Percentiles rank a stretch among this genome's conserved stretches.
These are phyloP conservation scores for Alternaria conjuncta DNA, from an alignment of 2,329 filamentous ascomycete species.

Conservation along the genomic window DNA sequence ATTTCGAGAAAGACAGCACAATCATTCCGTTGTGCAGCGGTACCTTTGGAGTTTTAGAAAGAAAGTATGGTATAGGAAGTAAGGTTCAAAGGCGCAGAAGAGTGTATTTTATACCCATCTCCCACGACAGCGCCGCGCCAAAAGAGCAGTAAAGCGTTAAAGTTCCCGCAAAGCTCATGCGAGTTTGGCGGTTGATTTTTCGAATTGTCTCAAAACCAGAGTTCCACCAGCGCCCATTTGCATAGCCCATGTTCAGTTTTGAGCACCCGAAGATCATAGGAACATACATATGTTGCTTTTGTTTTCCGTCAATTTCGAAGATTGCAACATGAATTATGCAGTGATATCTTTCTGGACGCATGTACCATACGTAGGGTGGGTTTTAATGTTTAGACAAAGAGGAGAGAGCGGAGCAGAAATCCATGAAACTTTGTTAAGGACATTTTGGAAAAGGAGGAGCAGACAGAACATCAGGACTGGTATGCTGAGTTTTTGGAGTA, in stretches of 20 bases:
- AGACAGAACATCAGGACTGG: neutral
- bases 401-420: neutral
- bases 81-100: neutral
- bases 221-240: neutral
- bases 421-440: too few relatives aligned
- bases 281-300: too few relatives aligned
- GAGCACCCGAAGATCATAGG: too few relatives aligned
- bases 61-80: neutral
- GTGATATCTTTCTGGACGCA: neutral
- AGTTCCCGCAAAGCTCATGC: neutral
- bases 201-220: neutral
- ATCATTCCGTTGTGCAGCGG: too few relatives aligned
- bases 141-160: neutral
- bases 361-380: too few relatives aligned
- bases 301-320: neutral
- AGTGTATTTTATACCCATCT: neutral
- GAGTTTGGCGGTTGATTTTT: neutral
- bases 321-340: accelerated
- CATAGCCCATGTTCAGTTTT: too few relatives aligned
- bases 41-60: too few relatives aligned
- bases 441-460: neutral
- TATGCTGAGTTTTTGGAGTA: neutral
- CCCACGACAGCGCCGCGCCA: neutral
- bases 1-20: too few relatives aligned
- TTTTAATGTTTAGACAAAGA: neutral